A percentile compares a stretch with the other conserved stretches of the same genome.
phyloP scores from a whole-genome alignment of 352 stramenopile genomes.

The Globisporangium recalcitrans region DNA sequence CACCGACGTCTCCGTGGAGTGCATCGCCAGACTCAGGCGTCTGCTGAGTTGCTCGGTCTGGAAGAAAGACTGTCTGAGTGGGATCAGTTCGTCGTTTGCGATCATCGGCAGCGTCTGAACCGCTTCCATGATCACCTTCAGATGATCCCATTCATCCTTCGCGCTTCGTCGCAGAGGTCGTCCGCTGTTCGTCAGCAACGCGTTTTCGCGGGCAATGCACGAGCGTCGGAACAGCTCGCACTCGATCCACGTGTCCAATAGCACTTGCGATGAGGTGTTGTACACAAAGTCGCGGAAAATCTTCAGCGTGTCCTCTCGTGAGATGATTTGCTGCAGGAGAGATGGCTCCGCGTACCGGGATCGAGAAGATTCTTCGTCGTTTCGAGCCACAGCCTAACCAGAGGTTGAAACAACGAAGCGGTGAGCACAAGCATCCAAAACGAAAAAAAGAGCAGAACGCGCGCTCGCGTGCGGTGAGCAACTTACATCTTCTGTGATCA shows the following conservation, averaged over 20 bases:
- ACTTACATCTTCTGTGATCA: constrained; percentile 82
- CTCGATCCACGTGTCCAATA: constrained; percentile 83
- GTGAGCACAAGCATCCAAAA: neutral
- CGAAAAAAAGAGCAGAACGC: neutral
- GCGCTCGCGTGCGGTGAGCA: neutral
- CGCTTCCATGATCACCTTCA: constrained; percentile 57
- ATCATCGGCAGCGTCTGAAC: constrained; percentile 58
- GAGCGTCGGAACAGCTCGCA: constrained; percentile 75
- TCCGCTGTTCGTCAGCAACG: constrained; percentile 26
- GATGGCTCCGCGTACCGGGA: constrained; percentile 46
- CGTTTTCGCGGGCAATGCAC: constrained; percentile 57
- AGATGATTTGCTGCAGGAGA: constrained; percentile 59
- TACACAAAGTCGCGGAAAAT: constrained; percentile 78
- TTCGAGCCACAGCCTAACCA: constrained; percentile 47
- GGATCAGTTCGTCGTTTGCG: constrained; percentile 41
- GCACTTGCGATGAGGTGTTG: constrained; percentile 47
- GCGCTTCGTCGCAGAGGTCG: constrained; percentile 31
- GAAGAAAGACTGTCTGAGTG: constrained; percentile 51
- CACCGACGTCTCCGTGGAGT: constrained; percentile 39
- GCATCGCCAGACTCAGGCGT: constrained; percentile 62
- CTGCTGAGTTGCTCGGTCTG: constrained; percentile 64
- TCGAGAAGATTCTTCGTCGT: constrained; percentile 45
- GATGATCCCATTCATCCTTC: constrained; percentile 76
- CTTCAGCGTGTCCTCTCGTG: constrained; percentile 72
- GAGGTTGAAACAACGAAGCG: neutral